Percentiles rank a stretch among this genome's conserved stretches.
Evolutionary conservation across 768 basidiomycete genomes (phyloP).

Genomic region (Peribolospora baueri): DNA sequence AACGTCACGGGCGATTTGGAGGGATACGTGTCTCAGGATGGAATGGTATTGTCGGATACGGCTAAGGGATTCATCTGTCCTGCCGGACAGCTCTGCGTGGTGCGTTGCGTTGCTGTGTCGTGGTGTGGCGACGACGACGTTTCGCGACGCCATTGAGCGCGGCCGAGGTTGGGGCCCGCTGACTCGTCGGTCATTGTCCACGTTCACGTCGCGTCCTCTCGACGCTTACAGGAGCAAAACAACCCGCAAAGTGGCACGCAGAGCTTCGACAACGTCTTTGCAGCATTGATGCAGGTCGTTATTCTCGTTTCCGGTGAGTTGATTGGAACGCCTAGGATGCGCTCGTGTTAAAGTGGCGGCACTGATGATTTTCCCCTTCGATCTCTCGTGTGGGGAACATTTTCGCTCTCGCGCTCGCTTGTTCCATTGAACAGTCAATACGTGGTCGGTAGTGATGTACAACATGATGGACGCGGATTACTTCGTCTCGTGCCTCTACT

Average conservation of each 20-base stretch:
- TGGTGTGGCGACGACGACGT: too few relatives aligned
- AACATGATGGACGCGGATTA: slow-evolving; percentile 68
- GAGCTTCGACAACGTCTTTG: slow-evolving; percentile 75
- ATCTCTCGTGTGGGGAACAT: slow-evolving; percentile 19
- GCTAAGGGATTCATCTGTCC: slow-evolving; percentile 79
- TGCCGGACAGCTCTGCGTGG: slow-evolving; percentile 56
- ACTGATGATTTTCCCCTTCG: not conserved
- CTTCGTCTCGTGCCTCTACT: slow-evolving; percentile 66
- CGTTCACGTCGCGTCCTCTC: not conserved
- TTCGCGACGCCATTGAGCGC: too few relatives aligned
- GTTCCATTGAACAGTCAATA: slow-evolving; percentile 14
- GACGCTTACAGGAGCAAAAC: slow-evolving; percentile 24
- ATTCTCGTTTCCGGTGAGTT: slow-evolving; percentile 52
- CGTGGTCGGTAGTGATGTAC: slow-evolving; percentile 41
- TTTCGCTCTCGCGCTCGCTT: slow-evolving; percentile 2
- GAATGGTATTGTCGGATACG: slow-evolving; percentile 20
- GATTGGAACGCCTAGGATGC: not conserved
- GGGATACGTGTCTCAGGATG: slow-evolving; percentile 24
- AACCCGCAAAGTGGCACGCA: slow-evolving; percentile 44
- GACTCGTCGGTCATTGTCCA: too few relatives aligned
- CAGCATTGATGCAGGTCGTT: slow-evolving; percentile 54
- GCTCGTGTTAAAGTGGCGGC: too few relatives aligned
- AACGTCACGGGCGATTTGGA: slow-evolving; percentile 27
- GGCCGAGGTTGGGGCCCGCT: too few relatives aligned
- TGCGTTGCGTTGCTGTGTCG: slow-evolving; percentile 16